These are phyloP conservation scores for Apiospora marii DNA, from an alignment of 2,329 filamentous ascomycete genomes.

Conservation along the genomic window DNA sequence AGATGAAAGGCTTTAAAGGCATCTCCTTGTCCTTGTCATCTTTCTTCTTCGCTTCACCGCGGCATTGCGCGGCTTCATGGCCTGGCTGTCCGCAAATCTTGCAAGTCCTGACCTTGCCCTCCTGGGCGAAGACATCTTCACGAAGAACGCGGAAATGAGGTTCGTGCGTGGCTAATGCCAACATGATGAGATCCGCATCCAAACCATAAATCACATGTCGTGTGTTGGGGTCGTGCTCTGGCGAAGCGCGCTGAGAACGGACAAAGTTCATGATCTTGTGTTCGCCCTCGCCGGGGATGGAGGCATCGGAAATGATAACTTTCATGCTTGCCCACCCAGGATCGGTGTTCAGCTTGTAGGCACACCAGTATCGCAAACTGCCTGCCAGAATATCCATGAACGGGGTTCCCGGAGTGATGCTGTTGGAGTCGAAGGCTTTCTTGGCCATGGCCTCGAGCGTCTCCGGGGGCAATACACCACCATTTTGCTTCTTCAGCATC, in stretches of 20 bases:
- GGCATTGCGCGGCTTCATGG: slow-evolving; percentile 87
- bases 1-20: slow-evolving; percentile 91
- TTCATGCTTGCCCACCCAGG: slow-evolving; percentile 95
- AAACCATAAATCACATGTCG: slow-evolving; percentile 97
- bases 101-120: slow-evolving; percentile 83
- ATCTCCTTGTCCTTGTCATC: slow-evolving; percentile 75
- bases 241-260: slow-evolving; percentile 87
- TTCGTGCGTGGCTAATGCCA: slow-evolving; percentile 95
- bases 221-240: slow-evolving; percentile 94
- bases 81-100: slow-evolving; percentile 91
- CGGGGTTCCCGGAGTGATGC: slow-evolving; percentile 93
- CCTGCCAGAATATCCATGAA: slow-evolving; percentile 97
- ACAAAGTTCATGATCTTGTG: slow-evolving; percentile 99
- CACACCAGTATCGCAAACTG: slow-evolving; percentile 93
- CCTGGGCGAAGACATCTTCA: slow-evolving; percentile 95
- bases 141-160: slow-evolving; percentile 95
- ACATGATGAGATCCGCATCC: slow-evolving; percentile 98
- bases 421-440: slow-evolving; percentile 90
- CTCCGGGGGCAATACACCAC: slow-evolving; percentile 68
- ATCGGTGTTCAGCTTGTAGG: slow-evolving; percentile 97
- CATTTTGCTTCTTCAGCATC: slow-evolving; percentile 80
- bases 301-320: slow-evolving; percentile 97
- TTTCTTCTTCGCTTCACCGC: slow-evolving; percentile 79
- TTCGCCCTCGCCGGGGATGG: slow-evolving; percentile 96
- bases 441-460: slow-evolving; percentile 71